Percentiles rank a stretch among this genome's conserved stretches.
These are phyloP conservation scores for Actinomortierella wolfii DNA, from an alignment of 371 early-diverging fungal species.

Conservation along the genomic window DNA sequence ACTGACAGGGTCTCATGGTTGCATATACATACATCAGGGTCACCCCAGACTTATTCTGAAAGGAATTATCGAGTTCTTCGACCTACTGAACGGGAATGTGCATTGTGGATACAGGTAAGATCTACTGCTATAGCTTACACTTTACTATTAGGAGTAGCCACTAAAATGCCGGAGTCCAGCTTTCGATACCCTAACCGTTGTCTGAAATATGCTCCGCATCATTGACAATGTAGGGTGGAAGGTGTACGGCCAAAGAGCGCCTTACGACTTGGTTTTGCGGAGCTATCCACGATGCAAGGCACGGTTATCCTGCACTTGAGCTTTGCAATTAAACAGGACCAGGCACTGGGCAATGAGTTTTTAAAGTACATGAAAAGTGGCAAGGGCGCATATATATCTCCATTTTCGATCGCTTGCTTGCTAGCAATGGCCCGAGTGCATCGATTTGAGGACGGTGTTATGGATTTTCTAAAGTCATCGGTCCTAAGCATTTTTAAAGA, in stretches of 20 bases:
- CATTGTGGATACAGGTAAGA: slow-evolving; percentile 16
- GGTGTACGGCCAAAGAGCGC: slow-evolving; percentile 27
- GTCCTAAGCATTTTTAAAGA: slow-evolving; percentile 57
- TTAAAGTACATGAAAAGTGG: slow-evolving; percentile 58
- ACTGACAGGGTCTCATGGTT: too few species aligned
- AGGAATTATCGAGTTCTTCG: slow-evolving; percentile 52
- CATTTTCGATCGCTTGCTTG: slow-evolving; percentile 60
- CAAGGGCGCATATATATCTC: slow-evolving; percentile 48
- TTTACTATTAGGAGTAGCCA: neutral
- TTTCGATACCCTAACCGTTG: neutral
- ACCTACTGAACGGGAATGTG: slow-evolving; percentile 39
- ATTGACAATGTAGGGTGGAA: slow-evolving; percentile 10
- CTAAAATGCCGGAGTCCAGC: neutral
- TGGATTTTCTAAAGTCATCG: slow-evolving; percentile 56
- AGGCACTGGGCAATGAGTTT: slow-evolving; percentile 62
- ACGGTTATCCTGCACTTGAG: slow-evolving; percentile 65
- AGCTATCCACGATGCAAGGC: slow-evolving; percentile 55
- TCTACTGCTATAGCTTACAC: neutral
- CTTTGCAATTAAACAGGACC: slow-evolving; percentile 69
- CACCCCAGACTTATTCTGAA: slow-evolving; percentile 51
- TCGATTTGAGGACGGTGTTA: slow-evolving; percentile 60
- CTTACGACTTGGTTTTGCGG: slow-evolving; percentile 31
- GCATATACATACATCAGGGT: too few species aligned
- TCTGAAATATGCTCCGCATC: neutral
- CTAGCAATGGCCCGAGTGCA: slow-evolving; percentile 64